Evolutionary conservation across 2,329 filamentous ascomycete species (phyloP).

Genomic region (Pseudopyricularia cyperi): DNA sequence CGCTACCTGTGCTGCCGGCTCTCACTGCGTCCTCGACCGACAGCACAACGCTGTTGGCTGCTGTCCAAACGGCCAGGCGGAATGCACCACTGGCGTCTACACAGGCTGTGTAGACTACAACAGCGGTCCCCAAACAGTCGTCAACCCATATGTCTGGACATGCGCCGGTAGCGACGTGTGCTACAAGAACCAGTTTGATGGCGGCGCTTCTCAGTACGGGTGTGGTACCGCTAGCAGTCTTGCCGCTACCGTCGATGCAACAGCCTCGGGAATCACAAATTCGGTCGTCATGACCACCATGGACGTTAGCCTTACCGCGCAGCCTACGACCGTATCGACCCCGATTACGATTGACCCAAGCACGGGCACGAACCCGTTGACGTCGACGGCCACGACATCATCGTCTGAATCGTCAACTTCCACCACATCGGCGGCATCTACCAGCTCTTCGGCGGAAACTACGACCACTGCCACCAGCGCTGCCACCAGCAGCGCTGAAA

Average conservation of each 20-base stretch:
- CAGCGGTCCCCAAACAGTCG: constrained; percentile 32
- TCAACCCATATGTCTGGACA: constrained; percentile 44
- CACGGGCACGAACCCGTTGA: constrained; percentile 9
- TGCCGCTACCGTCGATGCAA: constrained; percentile 33
- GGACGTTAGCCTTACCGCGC: constrained; percentile 25
- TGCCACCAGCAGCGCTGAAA: neutral
- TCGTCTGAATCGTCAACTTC: constrained; percentile 5
- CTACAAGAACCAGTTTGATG: constrained; percentile 41
- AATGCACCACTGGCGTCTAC: constrained; percentile 42
- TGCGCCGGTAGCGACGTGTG: constrained; percentile 38
- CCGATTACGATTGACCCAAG: constrained; percentile 26
- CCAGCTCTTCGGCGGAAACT: constrained; percentile 2
- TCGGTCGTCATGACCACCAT: constrained; percentile 23
- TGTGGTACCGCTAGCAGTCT: constrained; percentile 36
- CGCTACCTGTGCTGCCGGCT: constrained; percentile 41
- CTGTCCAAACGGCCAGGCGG: constrained; percentile 34
- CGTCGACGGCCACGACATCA: constrained; percentile 7
- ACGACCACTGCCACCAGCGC: neutral
- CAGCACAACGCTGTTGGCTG: constrained; percentile 15
- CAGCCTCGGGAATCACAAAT: constrained; percentile 27
- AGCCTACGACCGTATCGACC: constrained; percentile 22
- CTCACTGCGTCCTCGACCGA: constrained; percentile 39
- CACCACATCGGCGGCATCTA: constrained; percentile 6
- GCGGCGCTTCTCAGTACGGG: constrained; percentile 43
- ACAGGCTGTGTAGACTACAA: constrained; percentile 42